Evolutionary conservation across 768 basidiomycete species (phyloP), one percentile per base, ranked within the genome.

Genomic region (Hericium rajendrae): DNA sequence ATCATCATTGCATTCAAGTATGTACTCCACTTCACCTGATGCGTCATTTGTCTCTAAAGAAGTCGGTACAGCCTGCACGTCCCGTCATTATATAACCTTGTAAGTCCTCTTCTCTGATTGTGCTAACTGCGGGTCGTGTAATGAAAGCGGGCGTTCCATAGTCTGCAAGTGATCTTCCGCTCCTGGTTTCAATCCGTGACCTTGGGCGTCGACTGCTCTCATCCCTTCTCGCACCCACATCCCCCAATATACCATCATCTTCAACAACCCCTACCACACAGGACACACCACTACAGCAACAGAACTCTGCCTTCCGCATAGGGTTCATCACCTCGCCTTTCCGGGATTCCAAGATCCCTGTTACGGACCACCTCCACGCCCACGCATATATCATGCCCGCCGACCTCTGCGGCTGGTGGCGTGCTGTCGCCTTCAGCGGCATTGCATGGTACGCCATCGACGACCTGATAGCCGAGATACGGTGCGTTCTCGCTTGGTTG

Each of bases 291-390:
- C 15, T 32, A 63, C 68, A n/a, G 61, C 68, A 12, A 62, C 67
- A 38, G 56, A 67, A 37, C 68, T 73, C 61, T 12, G 58, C 32
- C 64, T 82, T 85, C 63, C 79, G 76, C 52, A 83, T 89, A 59
- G 87, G 87, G 40, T 90, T 89, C 72, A 88, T 89, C 59, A 86
- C 86, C 0, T 82, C 85, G 15, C 87, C 86, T 0, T 87, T 88
- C 72, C 82, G 76, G 63, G 88, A 90, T 66, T 81, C 72, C 70
- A 87, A 86, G 67, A 87, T 89, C 43, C 88, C 88, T 13, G 80
- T 90, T 51, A 85, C 82, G 26, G 87, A 89, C 68, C 88, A 90
- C 66, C 76, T 89, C 26, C 88, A 90, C 66, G 81, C 80, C 0
- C 88, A 91, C 68, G 88, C 85, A 6, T 89, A 82, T 66, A 77